Conservation (phyloP, 371 early-diverging fungal genomes). For the Mortierella sp. region DNA sequence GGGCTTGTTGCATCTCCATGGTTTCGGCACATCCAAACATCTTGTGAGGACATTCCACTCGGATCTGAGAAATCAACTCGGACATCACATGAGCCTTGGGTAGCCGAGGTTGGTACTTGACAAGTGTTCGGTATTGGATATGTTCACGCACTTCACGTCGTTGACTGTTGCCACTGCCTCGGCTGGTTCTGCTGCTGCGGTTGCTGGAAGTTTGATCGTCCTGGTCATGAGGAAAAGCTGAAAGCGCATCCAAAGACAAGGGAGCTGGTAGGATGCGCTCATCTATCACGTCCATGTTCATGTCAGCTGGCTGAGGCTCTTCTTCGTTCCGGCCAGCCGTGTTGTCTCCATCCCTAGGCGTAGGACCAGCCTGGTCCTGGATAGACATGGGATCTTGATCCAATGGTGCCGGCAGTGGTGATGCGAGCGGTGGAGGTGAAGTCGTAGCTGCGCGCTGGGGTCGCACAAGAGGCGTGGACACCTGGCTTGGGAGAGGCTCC, state of each 20-base stretch:
- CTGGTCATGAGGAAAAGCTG: too few species aligned
- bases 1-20: conserved; percentile 38
- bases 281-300: neutral
- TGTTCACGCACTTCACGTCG: conserved; percentile 10
- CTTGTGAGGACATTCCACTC: conserved; percentile 40
- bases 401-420: conserved; percentile 19
- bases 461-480: conserved; percentile 9
- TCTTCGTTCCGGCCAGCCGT: neutral
- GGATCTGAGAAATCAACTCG: conserved; percentile 48
- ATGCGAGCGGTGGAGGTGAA: conserved; percentile 32
- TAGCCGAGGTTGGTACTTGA: conserved; percentile 45
- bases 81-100: conserved; percentile 54
- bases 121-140: conserved; percentile 41
- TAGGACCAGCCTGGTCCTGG: neutral
- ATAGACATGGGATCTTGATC: too few species aligned
- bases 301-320: neutral
- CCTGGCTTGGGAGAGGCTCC: conserved; percentile 1
- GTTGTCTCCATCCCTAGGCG: neutral
- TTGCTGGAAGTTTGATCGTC: too few species aligned
- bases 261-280: too few species aligned
- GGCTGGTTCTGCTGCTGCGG: conserved; percentile 1
- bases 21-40: conserved; percentile 33
- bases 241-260: neutral
- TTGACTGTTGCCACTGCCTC: too few species aligned
- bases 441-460: conserved; percentile 18